phyloP scores from a whole-genome alignment of 2,329 filamentous ascomycete species.

The Apiospora sp. region DNA sequence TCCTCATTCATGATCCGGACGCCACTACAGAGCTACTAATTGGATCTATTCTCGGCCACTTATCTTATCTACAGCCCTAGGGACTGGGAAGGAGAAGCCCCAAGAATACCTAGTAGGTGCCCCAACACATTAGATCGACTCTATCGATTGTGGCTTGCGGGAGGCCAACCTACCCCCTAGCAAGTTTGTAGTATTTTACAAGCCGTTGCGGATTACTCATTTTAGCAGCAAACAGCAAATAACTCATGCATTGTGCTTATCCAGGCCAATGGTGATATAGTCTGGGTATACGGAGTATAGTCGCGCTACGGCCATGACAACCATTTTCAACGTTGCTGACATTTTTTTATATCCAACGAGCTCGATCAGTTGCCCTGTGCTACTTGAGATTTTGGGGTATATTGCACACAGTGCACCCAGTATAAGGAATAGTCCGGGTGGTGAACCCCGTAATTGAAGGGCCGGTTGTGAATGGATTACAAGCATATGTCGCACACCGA shows the following conservation, averaged over 20 bases:
- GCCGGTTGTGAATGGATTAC: neutral
- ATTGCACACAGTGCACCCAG: neutral
- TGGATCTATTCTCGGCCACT: neutral
- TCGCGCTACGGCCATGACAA: neutral
- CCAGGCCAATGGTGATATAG: neutral
- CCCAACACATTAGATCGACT: neutral
- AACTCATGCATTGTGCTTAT: neutral
- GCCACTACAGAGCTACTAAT: neutral
- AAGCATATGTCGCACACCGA: neutral
- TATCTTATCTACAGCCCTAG: neutral
- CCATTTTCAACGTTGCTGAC: neutral
- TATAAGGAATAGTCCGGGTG: neutral
- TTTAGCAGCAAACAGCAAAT: neutral
- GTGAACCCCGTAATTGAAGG: neutral
- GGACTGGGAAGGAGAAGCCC: neutral
- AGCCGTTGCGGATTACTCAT: conserved; percentile 4
- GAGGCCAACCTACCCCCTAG: neutral
- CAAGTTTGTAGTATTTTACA: neutral
- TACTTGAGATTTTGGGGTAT: neutral
- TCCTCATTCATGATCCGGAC: neutral
- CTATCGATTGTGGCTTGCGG: neutral
- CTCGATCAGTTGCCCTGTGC: neutral
- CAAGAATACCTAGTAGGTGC: neutral
- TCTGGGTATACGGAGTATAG: neutral
- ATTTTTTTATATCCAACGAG: neutral